Base-by-base conservation (phyloP, 345 rosid genomes). In the Populus davidiana region DNA sequence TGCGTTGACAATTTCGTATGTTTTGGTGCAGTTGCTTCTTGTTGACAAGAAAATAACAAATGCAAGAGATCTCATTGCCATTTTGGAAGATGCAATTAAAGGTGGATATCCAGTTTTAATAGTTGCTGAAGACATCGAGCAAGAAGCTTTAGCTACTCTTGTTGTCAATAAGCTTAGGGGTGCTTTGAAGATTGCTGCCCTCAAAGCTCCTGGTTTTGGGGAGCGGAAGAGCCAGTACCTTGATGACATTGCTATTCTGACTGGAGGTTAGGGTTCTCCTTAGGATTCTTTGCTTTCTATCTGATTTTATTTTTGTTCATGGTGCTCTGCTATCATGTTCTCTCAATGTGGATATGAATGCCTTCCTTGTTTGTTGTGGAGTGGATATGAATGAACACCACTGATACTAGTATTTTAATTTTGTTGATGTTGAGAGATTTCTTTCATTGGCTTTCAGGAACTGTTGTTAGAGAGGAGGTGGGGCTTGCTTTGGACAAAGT, bases 151-250 rank as follows among this genome's bases (percentile, higher is more conserved):
- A 73, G 99, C 99, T 8, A 95, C 99, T 80, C 94, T 95, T 84
- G 99, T 93, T 72, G 97, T 93, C 71, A 95, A 92, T 88, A 95
- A 91, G 80, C 93, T 95, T 74, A 91, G 98, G 84, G 99, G 99
- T 25, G 78, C 98, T 73, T 67, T 95, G 77, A 95, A 93, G 85
- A 91, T 95, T 81, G 99, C 99, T 59, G 99, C 98, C 80, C 92
- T 95, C 39, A 95, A 88, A 81, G 99, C 98, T 84, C 98, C 98
- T 77, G 99, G 99, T 47, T 95, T 95, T 81, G 99, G 98, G 74
- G 97, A 95, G 82, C 93, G 97, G 75, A 94, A 94, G 86, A 92
- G 93, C 83, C 97, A 94, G 81, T 96, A 93, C 82, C 99, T 93
- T 78, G 99, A 96, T 67, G 99, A 96, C 82, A 91, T 96, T 82